Conservation (phyloP, 768 basidiomycete species). For the Lepiota subincarnata region DNA sequence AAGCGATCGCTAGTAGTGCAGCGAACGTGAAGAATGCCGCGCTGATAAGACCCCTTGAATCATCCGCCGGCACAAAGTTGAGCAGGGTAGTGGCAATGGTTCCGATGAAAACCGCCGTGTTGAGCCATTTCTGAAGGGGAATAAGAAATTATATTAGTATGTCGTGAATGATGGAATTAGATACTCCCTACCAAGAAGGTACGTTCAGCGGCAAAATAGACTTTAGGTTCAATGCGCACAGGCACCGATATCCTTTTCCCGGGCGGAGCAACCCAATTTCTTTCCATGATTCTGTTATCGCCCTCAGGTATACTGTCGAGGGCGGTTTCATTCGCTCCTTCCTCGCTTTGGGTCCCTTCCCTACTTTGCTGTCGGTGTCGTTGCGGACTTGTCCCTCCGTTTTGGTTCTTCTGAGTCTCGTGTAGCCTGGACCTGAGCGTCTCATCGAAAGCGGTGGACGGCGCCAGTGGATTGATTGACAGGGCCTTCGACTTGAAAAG, state of each 20-base stretch:
- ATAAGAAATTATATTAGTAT: constrained; percentile 1
- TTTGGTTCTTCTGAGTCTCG: constrained; percentile 27
- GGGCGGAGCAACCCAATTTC: constrained; percentile 71
- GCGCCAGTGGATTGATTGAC: constrained; percentile 84
- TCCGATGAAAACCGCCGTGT: constrained; percentile 82
- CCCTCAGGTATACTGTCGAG: constrained; percentile 26
- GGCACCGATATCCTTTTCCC: constrained; percentile 92
- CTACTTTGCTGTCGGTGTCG: constrained; percentile 14
- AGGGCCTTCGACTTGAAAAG: constrained; percentile 33
- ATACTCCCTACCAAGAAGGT: constrained; percentile 77
- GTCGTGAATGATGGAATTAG: background rate
- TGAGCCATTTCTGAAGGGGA: constrained; percentile 73
- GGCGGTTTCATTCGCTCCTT: constrained; percentile 28
- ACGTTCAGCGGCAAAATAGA: constrained; percentile 93
- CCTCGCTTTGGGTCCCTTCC: constrained; percentile 11
- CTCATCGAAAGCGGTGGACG: constrained; percentile 80
- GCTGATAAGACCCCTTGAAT: constrained; percentile 77
- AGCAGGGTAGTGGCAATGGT: constrained; percentile 87
- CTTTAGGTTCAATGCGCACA: constrained; percentile 96
- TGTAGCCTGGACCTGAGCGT: constrained; percentile 66
- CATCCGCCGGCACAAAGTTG: constrained; percentile 75
- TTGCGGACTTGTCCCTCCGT: constrained; percentile 19
- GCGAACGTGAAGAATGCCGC: constrained; percentile 86
- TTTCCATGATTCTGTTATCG: constrained; percentile 55
- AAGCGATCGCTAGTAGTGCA: constrained; percentile 86